Percentiles rank a stretch among this genome's conserved stretches.
These are phyloP conservation scores for Neurospora discreta DNA, from an alignment of 495 filamentous ascomycete genomes.

Conservation along the genomic window DNA sequence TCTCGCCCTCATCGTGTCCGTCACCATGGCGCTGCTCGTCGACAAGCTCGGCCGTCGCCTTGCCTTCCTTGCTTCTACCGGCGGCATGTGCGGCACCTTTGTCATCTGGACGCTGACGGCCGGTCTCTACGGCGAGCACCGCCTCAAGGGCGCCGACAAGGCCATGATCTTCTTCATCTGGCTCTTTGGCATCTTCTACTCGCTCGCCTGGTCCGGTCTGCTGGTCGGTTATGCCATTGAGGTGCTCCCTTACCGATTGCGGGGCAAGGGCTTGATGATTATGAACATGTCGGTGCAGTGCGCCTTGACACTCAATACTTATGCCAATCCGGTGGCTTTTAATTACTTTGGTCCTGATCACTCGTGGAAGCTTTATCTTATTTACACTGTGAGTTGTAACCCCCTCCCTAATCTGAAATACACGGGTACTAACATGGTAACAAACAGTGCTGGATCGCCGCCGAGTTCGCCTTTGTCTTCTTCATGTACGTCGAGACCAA, in stretches of 20 bases:
- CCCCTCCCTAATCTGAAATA: too few species aligned
- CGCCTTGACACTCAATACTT: slow-evolving; percentile 42
- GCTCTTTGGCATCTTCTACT: slow-evolving; percentile 43
- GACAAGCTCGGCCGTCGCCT: slow-evolving; percentile 50
- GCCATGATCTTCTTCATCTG: slow-evolving; percentile 48
- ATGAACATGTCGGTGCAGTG: slow-evolving; percentile 41
- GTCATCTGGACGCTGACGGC: slow-evolving; percentile 42
- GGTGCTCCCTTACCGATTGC: slow-evolving; percentile 61
- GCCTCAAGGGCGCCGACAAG: slow-evolving; percentile 28
- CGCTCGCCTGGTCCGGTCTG: slow-evolving; percentile 52
- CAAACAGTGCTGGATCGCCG: slow-evolving; percentile 39
- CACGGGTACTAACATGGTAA: too few species aligned
- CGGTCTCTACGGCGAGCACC: slow-evolving; percentile 29
- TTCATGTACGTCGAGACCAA: slow-evolving; percentile 58
- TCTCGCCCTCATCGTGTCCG: slow-evolving; percentile 42
- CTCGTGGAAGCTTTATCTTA: slow-evolving; percentile 51
- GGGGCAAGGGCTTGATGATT: slow-evolving; percentile 46
- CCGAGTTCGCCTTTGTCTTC: slow-evolving; percentile 49
- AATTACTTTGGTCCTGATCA: slow-evolving; percentile 28
- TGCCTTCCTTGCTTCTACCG: slow-evolving; percentile 47
- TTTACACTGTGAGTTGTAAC: slow-evolving; percentile 39
- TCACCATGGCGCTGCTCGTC: slow-evolving; percentile 45
- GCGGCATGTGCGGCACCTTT: slow-evolving; percentile 48
- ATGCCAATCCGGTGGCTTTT: slow-evolving; percentile 52
- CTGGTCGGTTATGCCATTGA: slow-evolving; percentile 58